Evolutionary conservation across 495 filamentous ascomycete species (phyloP).

Genomic region (Penicillium argentinense): DNA sequence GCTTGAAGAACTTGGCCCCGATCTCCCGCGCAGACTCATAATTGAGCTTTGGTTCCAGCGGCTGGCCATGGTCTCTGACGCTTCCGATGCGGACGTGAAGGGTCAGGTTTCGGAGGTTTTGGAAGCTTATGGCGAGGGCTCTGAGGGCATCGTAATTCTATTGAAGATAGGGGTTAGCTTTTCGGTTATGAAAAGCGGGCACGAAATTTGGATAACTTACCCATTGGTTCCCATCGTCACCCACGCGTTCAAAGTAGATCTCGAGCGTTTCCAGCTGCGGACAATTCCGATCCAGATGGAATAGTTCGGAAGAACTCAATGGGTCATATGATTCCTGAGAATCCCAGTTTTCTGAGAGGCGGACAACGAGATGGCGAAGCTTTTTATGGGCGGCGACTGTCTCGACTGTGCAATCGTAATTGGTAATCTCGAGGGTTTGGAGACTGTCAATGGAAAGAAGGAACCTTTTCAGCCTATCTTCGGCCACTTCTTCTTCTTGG

Average conservation of each 20-base stretch:
- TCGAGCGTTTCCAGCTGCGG: background rate
- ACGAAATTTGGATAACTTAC: background rate
- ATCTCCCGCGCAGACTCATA: slow-evolving; percentile 2
- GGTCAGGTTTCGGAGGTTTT: background rate
- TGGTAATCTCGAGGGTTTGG: background rate
- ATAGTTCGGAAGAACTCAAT: background rate
- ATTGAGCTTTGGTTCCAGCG: background rate
- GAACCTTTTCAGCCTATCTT: background rate
- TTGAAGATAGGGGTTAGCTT: background rate
- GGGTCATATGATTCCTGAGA: background rate
- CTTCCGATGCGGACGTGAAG: background rate
- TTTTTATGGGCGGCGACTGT: background rate
- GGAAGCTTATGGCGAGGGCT: background rate
- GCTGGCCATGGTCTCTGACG: background rate
- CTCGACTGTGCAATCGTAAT: background rate
- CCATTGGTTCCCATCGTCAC: background rate
- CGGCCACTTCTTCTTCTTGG: background rate
- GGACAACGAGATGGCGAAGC: background rate
- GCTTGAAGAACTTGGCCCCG: background rate
- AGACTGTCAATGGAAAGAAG: background rate
- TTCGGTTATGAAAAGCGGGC: background rate
- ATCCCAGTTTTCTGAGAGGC: background rate
- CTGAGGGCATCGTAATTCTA: background rate
- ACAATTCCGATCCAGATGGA: background rate
- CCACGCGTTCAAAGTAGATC: background rate